phyloP scores from a whole-genome alignment of 345 rosid species.

The Acer saccharum region DNA sequence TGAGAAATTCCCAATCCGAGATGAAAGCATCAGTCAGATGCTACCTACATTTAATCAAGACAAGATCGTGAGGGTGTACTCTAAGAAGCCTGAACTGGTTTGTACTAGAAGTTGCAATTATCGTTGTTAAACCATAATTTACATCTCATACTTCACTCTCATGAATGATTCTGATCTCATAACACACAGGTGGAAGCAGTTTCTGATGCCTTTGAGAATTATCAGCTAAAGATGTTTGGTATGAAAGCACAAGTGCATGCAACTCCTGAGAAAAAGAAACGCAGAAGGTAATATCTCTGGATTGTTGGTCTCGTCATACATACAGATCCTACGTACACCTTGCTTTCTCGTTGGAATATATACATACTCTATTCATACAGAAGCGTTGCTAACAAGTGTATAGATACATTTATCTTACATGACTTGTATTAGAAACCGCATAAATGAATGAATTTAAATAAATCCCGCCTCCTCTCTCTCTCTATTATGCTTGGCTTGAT shows the following conservation, averaged over 20 bases:
- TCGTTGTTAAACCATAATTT: neutral
- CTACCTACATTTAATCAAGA: conserved; percentile 48
- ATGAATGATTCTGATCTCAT: neutral
- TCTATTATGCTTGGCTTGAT: neutral
- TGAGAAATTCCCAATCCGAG: conserved; percentile 32
- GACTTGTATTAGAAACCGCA: neutral
- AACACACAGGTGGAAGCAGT: conserved; percentile 42
- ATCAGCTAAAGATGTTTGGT: conserved; percentile 38
- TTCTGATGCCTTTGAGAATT: conserved; percentile 49
- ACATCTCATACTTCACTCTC: neutral
- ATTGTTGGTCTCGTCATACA: neutral
- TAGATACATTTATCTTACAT: neutral
- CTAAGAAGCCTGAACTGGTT: conserved; percentile 61
- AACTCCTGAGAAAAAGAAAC: conserved; percentile 42
- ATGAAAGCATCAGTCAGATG: conserved; percentile 47
- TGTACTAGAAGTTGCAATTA: neutral
- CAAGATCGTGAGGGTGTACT: conserved; percentile 56
- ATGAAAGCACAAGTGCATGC: conserved; percentile 34
- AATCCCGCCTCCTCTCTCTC: neutral
- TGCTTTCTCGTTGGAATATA: neutral
- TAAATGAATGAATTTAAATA: neutral
- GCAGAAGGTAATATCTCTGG: conserved; percentile 6
- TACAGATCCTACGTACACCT: neutral
- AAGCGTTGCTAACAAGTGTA: neutral
- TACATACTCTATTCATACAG: neutral